Evolutionary conservation across 1,284 basidiomycete genomes (phyloP).

Genomic region (Ganoderma boninense): DNA sequence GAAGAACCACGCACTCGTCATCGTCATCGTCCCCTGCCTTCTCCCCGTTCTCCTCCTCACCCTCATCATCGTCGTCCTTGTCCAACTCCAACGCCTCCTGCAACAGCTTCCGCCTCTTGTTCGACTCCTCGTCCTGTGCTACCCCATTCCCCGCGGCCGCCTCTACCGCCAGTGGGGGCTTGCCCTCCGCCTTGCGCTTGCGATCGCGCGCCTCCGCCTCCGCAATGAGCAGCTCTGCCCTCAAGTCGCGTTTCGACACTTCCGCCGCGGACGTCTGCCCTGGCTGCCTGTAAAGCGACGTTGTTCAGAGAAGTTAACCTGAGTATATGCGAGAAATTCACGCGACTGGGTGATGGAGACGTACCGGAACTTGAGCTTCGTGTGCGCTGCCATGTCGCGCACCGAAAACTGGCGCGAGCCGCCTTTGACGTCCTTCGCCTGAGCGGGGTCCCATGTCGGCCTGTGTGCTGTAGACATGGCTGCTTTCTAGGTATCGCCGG

Average conservation of each 20-base stretch:
- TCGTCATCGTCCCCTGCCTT: constrained; percentile 48
- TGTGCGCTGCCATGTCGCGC: constrained; percentile 91
- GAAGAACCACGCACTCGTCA: constrained; percentile 52
- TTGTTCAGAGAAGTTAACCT: neutral
- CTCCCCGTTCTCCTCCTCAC: constrained; percentile 45
- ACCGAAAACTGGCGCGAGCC: constrained; percentile 91
- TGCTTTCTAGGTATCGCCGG: neutral
- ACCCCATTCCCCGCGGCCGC: constrained; percentile 10
- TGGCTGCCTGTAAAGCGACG: constrained; percentile 63
- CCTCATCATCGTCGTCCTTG: constrained; percentile 80
- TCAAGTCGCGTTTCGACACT: constrained; percentile 81
- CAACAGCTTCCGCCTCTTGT: constrained; percentile 56
- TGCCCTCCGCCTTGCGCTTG: constrained; percentile 89
- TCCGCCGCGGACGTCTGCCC: constrained; percentile 85
- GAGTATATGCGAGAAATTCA: neutral
- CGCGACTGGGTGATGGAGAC: constrained; percentile 5
- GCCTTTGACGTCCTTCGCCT: constrained; percentile 86
- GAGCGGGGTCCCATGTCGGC: constrained; percentile 90
- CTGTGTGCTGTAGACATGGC: constrained; percentile 86
- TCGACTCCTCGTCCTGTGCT: constrained; percentile 39
- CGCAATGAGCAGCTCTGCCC: constrained; percentile 82
- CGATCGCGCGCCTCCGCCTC: constrained; percentile 86
- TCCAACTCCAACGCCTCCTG: constrained; percentile 88
- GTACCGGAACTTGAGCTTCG: constrained; percentile 94
- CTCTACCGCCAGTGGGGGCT: constrained; percentile 47